A percentile compares a stretch with the other conserved stretches of the same genome.
Conservation (phyloP, 2,329 filamentous ascomycete species). For the Epichloe scottii region DNA sequence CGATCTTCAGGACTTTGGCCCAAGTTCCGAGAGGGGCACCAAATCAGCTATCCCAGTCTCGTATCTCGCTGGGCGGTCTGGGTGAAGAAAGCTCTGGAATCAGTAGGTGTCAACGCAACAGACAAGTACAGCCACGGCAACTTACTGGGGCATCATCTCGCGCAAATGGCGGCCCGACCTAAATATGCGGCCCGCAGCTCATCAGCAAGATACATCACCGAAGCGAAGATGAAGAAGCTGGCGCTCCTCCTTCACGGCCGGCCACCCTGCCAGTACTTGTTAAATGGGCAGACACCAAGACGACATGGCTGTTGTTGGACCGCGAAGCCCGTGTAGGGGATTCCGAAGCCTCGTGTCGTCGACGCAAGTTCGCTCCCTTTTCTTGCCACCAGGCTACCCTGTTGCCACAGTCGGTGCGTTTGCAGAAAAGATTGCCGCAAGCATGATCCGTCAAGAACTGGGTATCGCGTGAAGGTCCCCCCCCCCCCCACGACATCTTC, state of each 20-base stretch:
- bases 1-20: neutral
- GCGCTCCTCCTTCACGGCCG: constrained; percentile 11
- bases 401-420: constrained; percentile 12
- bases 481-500: no score
- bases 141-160: neutral
- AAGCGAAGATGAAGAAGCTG: neutral
- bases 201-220: neutral
- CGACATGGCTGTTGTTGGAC: constrained; percentile 44
- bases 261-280: constrained; percentile 17
- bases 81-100: neutral
- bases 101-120: neutral
- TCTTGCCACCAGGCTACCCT: constrained; percentile 11
- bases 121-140: neutral
- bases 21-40: neutral
- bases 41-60: neutral
- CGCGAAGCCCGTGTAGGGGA: constrained; percentile 43
- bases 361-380: constrained; percentile 40
- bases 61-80: neutral
- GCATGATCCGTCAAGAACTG: constrained; percentile 2
- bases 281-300: constrained; percentile 28
- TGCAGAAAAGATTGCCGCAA: constrained; percentile 14
- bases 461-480: constrained; percentile 16
- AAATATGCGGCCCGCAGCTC: neutral
- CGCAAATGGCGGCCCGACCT: neutral
- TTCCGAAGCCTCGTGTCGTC: constrained; percentile 41